Percentiles rank a stretch among this genome's conserved stretches.
These are phyloP conservation scores for Bryoerythrophyllum caledonicum DNA, from an alignment of 225 moss, liverwort and hornwort genomes.

Conservation along the genomic window DNA sequence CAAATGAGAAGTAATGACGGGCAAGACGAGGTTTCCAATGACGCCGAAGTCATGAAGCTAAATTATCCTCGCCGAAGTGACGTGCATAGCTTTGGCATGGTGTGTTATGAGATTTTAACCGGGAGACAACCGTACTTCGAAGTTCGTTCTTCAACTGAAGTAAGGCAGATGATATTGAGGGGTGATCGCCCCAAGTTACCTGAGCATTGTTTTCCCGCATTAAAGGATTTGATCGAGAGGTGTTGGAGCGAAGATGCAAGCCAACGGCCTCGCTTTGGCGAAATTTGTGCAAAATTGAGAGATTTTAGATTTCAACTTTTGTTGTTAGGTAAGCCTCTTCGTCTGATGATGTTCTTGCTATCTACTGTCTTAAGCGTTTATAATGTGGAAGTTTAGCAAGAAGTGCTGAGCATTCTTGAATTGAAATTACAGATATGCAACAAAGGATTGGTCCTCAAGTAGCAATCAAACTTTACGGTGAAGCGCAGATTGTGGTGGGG, in stretches of 20 bases:
- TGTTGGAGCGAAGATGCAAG: conserved; percentile 11
- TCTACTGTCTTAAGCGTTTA: conserved; percentile 25
- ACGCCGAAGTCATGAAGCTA: no score
- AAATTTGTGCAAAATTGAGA: not conserved
- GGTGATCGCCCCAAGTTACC: not conserved
- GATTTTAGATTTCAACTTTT: not conserved
- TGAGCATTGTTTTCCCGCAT: not conserved
- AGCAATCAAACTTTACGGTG: no score
- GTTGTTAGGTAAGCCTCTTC: not conserved
- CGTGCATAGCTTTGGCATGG: not conserved
- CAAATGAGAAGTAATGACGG: rapidly evolving
- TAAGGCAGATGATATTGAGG: not conserved
- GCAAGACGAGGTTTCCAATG: not conserved
- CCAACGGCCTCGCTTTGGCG: not conserved
- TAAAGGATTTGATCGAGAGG: not conserved
- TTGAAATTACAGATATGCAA: not conserved
- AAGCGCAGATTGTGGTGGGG: conserved; percentile 61
- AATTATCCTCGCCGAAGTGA: not conserved
- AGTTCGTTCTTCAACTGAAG: rapidly evolving
- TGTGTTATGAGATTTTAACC: not conserved
- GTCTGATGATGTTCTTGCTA: no score
- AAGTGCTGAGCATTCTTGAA: not conserved
- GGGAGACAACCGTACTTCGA: not conserved
- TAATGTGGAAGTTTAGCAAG: conserved; percentile 40
- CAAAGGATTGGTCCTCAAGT: not conserved